Evolutionary conservation across 805 yeast species (phyloP).

Genomic region (Wickerhamomyces chaumierensis): DNA sequence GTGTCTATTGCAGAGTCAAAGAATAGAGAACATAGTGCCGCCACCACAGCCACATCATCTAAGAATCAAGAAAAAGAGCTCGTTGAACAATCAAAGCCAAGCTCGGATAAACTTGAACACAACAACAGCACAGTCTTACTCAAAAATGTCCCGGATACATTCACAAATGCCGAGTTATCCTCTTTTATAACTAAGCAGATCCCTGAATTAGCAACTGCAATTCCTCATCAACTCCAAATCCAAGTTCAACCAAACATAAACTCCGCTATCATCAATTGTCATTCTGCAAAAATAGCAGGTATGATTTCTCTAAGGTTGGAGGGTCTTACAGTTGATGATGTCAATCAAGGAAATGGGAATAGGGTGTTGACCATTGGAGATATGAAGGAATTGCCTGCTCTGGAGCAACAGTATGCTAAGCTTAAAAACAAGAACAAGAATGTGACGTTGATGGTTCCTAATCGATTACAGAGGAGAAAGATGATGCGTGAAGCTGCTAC

Average conservation of each 20-base stretch:
- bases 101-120: constrained; percentile 1
- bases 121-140: not conserved
- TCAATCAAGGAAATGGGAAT: not conserved
- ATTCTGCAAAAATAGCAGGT: not conserved
- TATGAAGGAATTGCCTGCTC: not conserved
- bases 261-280: not conserved
- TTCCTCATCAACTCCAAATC: not conserved
- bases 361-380: not conserved
- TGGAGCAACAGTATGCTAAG: not conserved
- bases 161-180: not conserved
- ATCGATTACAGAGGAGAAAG: not conserved
- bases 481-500: not conserved
- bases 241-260: not conserved
- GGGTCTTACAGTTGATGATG: not conserved
- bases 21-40: no score
- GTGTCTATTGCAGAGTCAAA: constrained; percentile 37
- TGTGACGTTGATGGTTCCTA: not conserved
- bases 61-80: no score
- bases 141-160: not conserved
- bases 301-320: not conserved
- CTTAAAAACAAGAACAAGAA: no score
- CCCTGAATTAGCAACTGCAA: not conserved
- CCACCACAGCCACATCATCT: no score
- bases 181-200: no score
- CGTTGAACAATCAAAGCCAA: constrained; percentile 23